phyloP scores from a whole-genome alignment of 306 rosid genomes.

The Ceratonia siliqua region DNA sequence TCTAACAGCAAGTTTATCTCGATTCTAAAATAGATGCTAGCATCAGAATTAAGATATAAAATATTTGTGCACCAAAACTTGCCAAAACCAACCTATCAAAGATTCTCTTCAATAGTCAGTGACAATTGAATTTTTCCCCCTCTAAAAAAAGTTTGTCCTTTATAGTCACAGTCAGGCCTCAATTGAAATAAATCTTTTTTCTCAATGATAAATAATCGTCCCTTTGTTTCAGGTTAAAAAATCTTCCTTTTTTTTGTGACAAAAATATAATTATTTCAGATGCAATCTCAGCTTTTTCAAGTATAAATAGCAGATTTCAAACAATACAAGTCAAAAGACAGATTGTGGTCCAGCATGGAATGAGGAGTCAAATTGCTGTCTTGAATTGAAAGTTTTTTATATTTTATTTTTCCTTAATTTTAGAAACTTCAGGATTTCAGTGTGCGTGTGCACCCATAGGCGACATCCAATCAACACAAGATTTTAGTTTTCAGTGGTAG shows the following conservation, averaged over 20 bases:
- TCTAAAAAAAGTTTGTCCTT: too few species aligned
- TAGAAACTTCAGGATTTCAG: too few species aligned
- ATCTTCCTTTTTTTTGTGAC: not conserved
- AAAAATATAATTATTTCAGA: not conserved
- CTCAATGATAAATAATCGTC: too few species aligned
- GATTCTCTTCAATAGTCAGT: not conserved
- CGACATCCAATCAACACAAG: not conserved
- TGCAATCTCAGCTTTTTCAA: not conserved
- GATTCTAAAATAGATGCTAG: not conserved
- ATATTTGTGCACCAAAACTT: not conserved
- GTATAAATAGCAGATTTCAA: not conserved
- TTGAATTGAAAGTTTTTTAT: too few species aligned
- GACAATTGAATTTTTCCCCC: too few species aligned
- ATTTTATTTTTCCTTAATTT: too few species aligned
- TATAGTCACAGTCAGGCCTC: too few species aligned
- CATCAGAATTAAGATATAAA: not conserved
- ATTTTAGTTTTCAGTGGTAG: not conserved
- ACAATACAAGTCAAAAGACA: not conserved
- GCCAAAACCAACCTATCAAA: not conserved
- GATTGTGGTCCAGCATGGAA: not conserved
- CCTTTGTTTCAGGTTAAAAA: too few species aligned
- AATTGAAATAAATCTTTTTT: too few species aligned
- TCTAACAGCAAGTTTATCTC: constrained; percentile 1
- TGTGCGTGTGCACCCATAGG: not conserved
- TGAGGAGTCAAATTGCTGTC: too few species aligned